Evolutionary conservation across 164 flowering plant genomes (phyloP).

Genomic region (Macadamia tetraphylla): DNA sequence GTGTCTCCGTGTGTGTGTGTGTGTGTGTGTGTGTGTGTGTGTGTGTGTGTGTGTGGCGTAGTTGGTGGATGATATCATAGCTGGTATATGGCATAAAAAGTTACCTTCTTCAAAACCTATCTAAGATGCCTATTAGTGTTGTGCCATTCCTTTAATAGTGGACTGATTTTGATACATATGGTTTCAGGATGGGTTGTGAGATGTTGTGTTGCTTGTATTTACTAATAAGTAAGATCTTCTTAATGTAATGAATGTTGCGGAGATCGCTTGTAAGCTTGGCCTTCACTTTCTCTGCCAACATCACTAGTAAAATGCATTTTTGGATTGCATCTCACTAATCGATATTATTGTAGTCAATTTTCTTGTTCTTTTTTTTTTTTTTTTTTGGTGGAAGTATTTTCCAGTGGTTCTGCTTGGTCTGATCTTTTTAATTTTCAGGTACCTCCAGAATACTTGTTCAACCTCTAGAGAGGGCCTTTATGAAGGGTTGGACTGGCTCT

Average conservation of each 20-base stretch:
- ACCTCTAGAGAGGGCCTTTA: constrained; percentile 75
- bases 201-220: constrained; percentile 86
- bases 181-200: constrained; percentile 60
- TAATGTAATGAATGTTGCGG: constrained; percentile 98
- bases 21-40: no score
- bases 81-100: no score
- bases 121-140: no score
- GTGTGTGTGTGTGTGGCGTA: no score
- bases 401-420: no score
- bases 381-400: no score
- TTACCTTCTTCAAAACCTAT: no score
- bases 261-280: constrained; percentile 94
- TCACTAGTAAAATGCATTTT: constrained; percentile 35
- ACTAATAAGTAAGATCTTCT: constrained; percentile 99
- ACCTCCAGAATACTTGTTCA: constrained; percentile 68
- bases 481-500: constrained; percentile 69
- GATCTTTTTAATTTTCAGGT: constrained; percentile 30
- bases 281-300: constrained; percentile 92
- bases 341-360: no score
- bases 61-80: no score
- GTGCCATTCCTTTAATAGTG: background rate
- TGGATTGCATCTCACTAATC: no score
- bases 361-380: no score
- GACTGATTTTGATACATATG: constrained; percentile 4
- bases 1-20: no score